phyloP scores from a whole-genome alignment of 2,329 filamentous ascomycete genomes.

The Aspergillus fructus region DNA sequence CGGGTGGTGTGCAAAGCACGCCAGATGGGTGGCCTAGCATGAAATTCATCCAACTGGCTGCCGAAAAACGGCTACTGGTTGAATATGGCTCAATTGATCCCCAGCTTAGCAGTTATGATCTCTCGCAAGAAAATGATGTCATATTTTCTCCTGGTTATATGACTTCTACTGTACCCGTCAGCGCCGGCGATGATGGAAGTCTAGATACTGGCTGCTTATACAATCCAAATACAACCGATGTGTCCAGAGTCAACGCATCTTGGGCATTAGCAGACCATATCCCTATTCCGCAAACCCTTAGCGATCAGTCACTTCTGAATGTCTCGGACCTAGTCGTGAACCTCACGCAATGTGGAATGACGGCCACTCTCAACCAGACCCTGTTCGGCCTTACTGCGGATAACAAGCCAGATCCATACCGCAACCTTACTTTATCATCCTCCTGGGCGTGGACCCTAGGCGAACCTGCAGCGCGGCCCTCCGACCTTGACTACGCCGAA shows the following conservation, averaged over 20 bases:
- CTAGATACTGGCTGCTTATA: slow-evolving; percentile 57
- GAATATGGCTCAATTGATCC: slow-evolving; percentile 58
- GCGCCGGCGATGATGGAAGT: slow-evolving; percentile 37
- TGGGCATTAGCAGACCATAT: slow-evolving; percentile 47
- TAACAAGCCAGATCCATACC: slow-evolving; percentile 47
- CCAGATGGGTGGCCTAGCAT: slow-evolving; percentile 65
- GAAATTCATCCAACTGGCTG: slow-evolving; percentile 55
- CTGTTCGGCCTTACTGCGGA: slow-evolving; percentile 54
- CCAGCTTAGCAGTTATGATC: slow-evolving; percentile 57
- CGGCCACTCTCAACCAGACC: slow-evolving; percentile 58
- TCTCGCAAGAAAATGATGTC: slow-evolving; percentile 47
- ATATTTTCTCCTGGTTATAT: slow-evolving; percentile 55
- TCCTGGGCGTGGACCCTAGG: slow-evolving; percentile 62
- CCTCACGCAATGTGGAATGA: slow-evolving; percentile 59
- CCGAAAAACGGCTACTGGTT: slow-evolving; percentile 54
- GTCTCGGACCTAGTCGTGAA: slow-evolving; percentile 38
- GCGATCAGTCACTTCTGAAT: slow-evolving; percentile 27
- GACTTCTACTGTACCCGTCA: slow-evolving; percentile 34
- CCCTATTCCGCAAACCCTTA: slow-evolving; percentile 26
- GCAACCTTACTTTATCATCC: slow-evolving; percentile 50
- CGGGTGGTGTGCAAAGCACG: slow-evolving; percentile 46
- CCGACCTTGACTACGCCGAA: slow-evolving; percentile 25
- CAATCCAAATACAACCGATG: slow-evolving; percentile 36
- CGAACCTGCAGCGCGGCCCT: slow-evolving; percentile 49
- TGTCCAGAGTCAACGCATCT: slow-evolving; percentile 52